Evolutionary conservation across 2,329 filamentous ascomycete species (phyloP).

Genomic region (Aspergillus udagawae): DNA sequence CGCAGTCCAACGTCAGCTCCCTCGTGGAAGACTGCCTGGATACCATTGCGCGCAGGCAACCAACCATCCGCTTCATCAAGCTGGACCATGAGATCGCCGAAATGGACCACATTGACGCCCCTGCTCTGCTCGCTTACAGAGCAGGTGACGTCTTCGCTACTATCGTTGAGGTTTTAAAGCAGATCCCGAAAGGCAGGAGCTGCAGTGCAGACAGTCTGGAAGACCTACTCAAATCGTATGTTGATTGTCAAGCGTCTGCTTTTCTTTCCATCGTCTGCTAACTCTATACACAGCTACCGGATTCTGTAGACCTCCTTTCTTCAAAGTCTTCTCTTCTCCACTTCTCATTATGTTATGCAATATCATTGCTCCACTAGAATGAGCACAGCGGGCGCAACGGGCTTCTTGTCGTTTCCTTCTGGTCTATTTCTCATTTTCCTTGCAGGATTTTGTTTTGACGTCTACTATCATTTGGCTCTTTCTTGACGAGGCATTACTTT

Average conservation of each 20-base stretch:
- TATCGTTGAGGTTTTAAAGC: slow-evolving; percentile 78
- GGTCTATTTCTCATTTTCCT: neutral
- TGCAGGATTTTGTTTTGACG: neutral
- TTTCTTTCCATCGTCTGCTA: slow-evolving; percentile 3
- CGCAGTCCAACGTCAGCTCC: slow-evolving; percentile 70
- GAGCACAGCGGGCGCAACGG: neutral
- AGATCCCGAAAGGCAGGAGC: slow-evolving; percentile 64
- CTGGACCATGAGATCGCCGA: slow-evolving; percentile 89
- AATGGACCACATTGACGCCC: slow-evolving; percentile 84
- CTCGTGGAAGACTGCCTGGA: slow-evolving; percentile 74
- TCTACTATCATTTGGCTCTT: neutral
- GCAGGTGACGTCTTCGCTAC: slow-evolving; percentile 89
- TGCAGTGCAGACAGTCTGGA: slow-evolving; percentile 54
- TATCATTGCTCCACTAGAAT: neutral
- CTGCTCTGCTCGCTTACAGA: slow-evolving; percentile 83
- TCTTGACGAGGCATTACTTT: neutral
- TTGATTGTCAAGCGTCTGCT: slow-evolving; percentile 10
- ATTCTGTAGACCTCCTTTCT: slow-evolving; percentile 20
- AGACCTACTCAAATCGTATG: slow-evolving; percentile 53
- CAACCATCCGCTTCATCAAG: slow-evolving; percentile 79
- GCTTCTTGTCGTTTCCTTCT: neutral
- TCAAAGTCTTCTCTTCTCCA: neutral
- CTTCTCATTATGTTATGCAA: neutral
- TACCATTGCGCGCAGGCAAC: slow-evolving; percentile 68
- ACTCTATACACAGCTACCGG: slow-evolving; percentile 22